These are phyloP conservation scores for Ganoderma resinaceum DNA, from an alignment of 1,284 basidiomycete species.

Conservation along the genomic window DNA sequence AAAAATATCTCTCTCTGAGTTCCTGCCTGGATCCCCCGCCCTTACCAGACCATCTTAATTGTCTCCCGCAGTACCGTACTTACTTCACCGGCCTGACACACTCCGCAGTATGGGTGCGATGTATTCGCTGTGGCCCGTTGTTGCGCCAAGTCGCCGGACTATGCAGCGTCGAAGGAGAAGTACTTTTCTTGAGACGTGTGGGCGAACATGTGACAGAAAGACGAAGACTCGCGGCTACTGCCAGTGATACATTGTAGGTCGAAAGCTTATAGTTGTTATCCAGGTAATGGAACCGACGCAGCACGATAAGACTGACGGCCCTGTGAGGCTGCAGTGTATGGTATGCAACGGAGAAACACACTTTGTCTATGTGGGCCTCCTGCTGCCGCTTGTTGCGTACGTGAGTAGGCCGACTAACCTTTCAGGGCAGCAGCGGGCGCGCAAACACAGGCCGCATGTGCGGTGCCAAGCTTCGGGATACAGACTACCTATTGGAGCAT, in stretches of 20 bases:
- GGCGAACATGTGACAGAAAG: not conserved
- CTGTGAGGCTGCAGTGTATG: not conserved
- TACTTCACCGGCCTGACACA: not conserved
- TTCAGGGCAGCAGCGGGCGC: not conserved
- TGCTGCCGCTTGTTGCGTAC: not conserved
- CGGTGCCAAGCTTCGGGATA: not conserved
- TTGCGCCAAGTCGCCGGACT: not conserved
- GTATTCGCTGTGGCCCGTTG: not conserved
- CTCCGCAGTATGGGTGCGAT: not conserved
- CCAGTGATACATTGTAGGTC: not conserved
- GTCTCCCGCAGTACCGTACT: not conserved
- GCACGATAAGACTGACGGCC: not conserved
- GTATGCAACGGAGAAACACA: not conserved
- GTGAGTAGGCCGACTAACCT: constrained; percentile 1
- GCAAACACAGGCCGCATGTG: not conserved
- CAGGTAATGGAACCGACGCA: not conserved
- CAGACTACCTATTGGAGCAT: not conserved
- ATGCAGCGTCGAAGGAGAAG: not conserved
- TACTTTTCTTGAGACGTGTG: not conserved
- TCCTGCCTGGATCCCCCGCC: not conserved
- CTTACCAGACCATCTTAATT: not conserved
- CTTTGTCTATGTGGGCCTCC: not conserved
- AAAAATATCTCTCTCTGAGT: not conserved
- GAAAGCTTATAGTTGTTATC: not conserved
- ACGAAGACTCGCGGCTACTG: not conserved